Conservation (phyloP, 2,329 filamentous ascomycete species). For the Chrysosporium queenslandicum region DNA sequence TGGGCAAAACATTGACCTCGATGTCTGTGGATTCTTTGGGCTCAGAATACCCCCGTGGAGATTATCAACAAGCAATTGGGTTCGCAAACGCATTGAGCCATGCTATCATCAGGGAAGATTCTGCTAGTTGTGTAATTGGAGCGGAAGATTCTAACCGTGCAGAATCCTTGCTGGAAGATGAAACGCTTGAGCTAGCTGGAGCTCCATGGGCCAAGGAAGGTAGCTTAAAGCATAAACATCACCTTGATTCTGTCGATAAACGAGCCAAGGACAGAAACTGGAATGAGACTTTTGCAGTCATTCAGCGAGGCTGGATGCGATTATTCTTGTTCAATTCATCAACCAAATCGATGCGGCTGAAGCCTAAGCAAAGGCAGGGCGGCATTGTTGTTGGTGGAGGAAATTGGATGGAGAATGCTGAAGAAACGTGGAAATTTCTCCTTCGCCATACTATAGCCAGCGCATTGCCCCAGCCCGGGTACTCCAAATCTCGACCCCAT, state of each 20-base stretch:
- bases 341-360: constrained; percentile 54
- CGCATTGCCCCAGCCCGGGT: constrained; percentile 77
- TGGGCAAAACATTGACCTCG: constrained; percentile 81
- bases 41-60: constrained; percentile 61
- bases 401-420: constrained; percentile 96
- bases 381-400: constrained; percentile 77
- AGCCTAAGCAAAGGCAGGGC: constrained; percentile 46
- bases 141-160: constrained; percentile 51
- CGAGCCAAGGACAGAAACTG: constrained; percentile 89
- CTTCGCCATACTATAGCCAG: constrained; percentile 88
- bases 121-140: constrained; percentile 44
- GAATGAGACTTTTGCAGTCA: constrained; percentile 90
- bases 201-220: constrained; percentile 99
- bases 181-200: constrained; percentile 79
- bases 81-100: constrained; percentile 95
- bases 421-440: constrained; percentile 75
- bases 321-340: constrained; percentile 85
- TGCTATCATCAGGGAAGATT: constrained; percentile 79
- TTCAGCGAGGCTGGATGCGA: constrained; percentile 88
- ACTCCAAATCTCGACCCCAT: constrained; percentile 79
- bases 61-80: constrained; percentile 92
- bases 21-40: constrained; percentile 88
- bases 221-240: constrained; percentile 90
- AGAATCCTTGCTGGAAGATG: constrained; percentile 72
- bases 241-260: constrained; percentile 81